These are phyloP conservation scores for Streptanthus diversifolius DNA, from an alignment of 345 rosid species.

Conservation along the genomic window DNA sequence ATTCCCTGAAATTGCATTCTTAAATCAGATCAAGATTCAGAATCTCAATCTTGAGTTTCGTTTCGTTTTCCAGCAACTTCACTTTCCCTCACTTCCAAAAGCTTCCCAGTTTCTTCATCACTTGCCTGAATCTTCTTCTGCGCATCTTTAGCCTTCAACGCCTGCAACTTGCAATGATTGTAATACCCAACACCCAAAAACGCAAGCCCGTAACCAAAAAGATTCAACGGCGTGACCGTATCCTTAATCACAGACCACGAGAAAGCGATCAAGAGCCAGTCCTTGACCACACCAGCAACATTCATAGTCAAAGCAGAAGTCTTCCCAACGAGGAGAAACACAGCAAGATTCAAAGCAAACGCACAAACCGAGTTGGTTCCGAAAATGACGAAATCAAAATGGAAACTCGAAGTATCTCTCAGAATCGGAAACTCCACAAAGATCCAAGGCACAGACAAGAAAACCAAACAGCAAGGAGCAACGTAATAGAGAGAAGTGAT, in stretches of 20 bases:
- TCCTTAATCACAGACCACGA: constrained; percentile 98
- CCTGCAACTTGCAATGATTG: constrained; percentile 85
- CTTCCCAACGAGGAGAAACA: constrained; percentile 92
- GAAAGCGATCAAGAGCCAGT: constrained; percentile 90
- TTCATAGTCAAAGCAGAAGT: constrained; percentile 98
- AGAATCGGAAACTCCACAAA: constrained; percentile 77
- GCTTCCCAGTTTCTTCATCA: constrained; percentile 77
- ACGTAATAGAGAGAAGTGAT: constrained; percentile 83
- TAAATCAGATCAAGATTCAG: background rate
- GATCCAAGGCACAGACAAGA: constrained; percentile 81
- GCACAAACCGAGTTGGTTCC: constrained; percentile 92
- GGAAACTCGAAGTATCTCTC: constrained; percentile 74
- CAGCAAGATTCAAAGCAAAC: constrained; percentile 87
- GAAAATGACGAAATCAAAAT: constrained; percentile 73
- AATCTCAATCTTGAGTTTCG: constrained; percentile 52
- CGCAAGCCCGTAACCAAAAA: constrained; percentile 82
- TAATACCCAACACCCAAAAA: constrained; percentile 91
- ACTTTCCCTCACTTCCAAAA: constrained; percentile 71
- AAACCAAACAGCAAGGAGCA: constrained; percentile 83
- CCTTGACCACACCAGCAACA: constrained; percentile 97
- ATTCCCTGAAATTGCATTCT: constrained; percentile 8
- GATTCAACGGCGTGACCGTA: constrained; percentile 75
- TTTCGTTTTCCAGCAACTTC: constrained; percentile 54
- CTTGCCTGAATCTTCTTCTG: constrained; percentile 73
- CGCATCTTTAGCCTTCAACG: constrained; percentile 77